A percentile compares a stretch with the other conserved stretches of the same genome.
phyloP scores from a whole-genome alignment of 176 grass and related monocot genomes.

The Poa pratensis region DNA sequence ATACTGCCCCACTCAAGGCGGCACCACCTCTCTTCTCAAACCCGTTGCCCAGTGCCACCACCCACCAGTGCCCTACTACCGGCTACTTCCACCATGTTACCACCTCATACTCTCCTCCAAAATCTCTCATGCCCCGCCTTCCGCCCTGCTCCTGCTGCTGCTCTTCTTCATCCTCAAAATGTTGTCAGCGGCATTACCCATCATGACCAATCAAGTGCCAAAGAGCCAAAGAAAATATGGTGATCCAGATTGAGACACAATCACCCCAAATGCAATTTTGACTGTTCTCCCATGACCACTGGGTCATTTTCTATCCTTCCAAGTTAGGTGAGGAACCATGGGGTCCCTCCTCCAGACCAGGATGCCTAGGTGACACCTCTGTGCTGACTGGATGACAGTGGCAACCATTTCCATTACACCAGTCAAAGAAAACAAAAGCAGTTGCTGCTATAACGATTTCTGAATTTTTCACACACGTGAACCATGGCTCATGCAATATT shows the following conservation, averaged over 20 bases:
- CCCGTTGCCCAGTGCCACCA: neutral
- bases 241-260: neutral
- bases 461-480: neutral
- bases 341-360: neutral
- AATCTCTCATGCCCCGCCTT: neutral
- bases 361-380: neutral
- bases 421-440: slow-evolving; percentile 11
- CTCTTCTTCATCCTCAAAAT: neutral
- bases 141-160: neutral
- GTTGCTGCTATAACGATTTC: neutral
- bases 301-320: neutral
- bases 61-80: neutral
- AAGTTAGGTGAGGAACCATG: neutral
- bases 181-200: neutral
- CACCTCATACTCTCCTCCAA: neutral
- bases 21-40: neutral
- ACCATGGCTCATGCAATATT: neutral
- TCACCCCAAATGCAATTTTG: neutral
- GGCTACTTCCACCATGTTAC: neutral
- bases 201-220: neutral
- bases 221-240: neutral
- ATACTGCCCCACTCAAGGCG: neutral
- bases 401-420: neutral
- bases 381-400: neutral
- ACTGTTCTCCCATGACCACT: neutral